Percentiles rank a stretch among this genome's conserved stretches.
Conservation (phyloP, 192 early-diverging fungal species). For the Rhizophagus prolifer region DNA sequence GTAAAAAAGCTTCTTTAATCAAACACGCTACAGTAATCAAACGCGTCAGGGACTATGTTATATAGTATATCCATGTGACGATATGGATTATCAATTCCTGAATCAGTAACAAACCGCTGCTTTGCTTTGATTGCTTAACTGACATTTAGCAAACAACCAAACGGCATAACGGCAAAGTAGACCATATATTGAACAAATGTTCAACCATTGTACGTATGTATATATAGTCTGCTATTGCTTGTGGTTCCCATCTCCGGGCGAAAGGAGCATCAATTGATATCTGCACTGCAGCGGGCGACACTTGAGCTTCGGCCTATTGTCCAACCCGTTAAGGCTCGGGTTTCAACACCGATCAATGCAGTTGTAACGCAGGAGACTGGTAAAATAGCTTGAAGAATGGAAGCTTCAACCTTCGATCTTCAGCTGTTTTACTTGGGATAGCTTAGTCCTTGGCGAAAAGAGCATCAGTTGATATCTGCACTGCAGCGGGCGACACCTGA, state of each 20-base stretch:
- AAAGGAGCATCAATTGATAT: conserved; percentile 7
- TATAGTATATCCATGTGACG: no score
- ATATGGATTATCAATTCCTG: no score
- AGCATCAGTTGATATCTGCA: conserved; percentile 1
- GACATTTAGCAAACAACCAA: no score
- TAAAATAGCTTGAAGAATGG: conserved; percentile 22
- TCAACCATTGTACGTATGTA: not conserved
- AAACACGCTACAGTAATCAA: no score
- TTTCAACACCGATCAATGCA: conserved; percentile 13
- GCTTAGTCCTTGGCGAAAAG: conserved; percentile 25
- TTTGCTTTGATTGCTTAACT: no score
- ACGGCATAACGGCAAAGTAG: no score
- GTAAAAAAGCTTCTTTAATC: no score
- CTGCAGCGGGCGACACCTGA: conserved; percentile 14
- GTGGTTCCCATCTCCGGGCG: conserved; percentile 21
- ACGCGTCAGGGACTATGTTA: no score
- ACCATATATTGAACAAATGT: no score
- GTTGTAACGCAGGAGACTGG: conserved; percentile 22
- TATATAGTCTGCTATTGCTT: conserved; percentile 8
- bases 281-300: conserved; percentile 18
- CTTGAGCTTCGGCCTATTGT: not conserved
- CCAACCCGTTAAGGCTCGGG: not conserved
- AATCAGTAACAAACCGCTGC: no score
- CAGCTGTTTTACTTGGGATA: conserved; percentile 21
- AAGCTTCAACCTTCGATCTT: conserved; percentile 20